A percentile compares a stretch with the other conserved stretches of the same genome.
Conservation (phyloP, 2,329 filamentous ascomycete genomes). For the Aureobasidium sp. region DNA sequence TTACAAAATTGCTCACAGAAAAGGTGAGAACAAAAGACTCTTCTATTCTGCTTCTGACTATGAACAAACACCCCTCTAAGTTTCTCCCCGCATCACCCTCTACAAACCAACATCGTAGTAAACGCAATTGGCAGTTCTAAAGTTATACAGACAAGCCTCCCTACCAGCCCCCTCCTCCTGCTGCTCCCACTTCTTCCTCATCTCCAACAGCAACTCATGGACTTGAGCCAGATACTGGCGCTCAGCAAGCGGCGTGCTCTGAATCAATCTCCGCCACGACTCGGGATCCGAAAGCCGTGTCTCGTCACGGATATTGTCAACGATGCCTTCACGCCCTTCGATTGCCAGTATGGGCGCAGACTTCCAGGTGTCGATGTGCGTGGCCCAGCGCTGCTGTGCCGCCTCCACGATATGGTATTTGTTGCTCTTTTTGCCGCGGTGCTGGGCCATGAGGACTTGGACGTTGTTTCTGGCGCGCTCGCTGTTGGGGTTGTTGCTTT, state of each 20-base stretch:
- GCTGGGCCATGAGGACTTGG: slow-evolving; percentile 73
- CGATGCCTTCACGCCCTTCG: slow-evolving; percentile 76
- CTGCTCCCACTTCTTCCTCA: slow-evolving; percentile 51
- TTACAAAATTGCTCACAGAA: too few species aligned
- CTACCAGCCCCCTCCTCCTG: slow-evolving; percentile 40
- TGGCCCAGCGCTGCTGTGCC: slow-evolving; percentile 49
- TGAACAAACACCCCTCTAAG: not conserved
- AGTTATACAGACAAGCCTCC: slow-evolving; percentile 88
- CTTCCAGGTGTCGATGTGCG: slow-evolving; percentile 62
- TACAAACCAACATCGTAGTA: slow-evolving; percentile 68
- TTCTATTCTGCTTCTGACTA: not conserved
- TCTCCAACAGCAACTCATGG: slow-evolving; percentile 62
- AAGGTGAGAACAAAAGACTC: too few species aligned
- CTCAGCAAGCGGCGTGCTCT: slow-evolving; percentile 68
- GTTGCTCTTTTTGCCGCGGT: slow-evolving; percentile 86
- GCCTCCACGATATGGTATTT: slow-evolving; percentile 80
- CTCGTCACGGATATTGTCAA: slow-evolving; percentile 63
- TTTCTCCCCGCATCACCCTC: not conserved
- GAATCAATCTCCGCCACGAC: slow-evolving; percentile 74
- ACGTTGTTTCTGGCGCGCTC: slow-evolving; percentile 59
- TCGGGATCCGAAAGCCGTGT: slow-evolving; percentile 74
- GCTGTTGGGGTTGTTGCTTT: slow-evolving; percentile 33
- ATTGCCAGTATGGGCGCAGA: slow-evolving; percentile 79
- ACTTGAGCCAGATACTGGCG: slow-evolving; percentile 77
- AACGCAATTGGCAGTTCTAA: slow-evolving; percentile 73